A percentile compares a stretch with the other conserved stretches of the same genome.
phyloP scores from a whole-genome alignment of 2,329 filamentous ascomycete genomes.

The Penicillium concentricum region DNA sequence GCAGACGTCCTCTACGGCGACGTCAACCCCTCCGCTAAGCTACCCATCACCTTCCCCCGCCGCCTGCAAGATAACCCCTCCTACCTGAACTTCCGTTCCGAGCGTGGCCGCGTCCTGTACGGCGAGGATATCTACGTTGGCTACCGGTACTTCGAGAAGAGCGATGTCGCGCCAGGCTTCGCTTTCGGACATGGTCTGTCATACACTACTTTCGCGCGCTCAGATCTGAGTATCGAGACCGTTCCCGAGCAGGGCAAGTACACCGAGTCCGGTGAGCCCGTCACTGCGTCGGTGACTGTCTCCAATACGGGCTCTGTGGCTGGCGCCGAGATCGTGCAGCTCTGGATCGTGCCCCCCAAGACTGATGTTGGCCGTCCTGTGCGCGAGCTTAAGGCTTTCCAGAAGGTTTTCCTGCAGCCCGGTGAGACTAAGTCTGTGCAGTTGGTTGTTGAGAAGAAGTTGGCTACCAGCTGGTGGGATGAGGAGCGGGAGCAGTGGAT shows the following conservation, averaged over 20 bases:
- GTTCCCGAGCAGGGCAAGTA: slow-evolving; percentile 36
- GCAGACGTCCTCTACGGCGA: slow-evolving; percentile 75
- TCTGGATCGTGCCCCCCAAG: slow-evolving; percentile 50
- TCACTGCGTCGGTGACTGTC: slow-evolving; percentile 49
- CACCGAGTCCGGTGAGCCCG: slow-evolving; percentile 43
- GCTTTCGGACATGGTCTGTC: slow-evolving; percentile 78
- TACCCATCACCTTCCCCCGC: slow-evolving; percentile 71
- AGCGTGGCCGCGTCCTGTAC: slow-evolving; percentile 71
- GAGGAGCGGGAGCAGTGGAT: slow-evolving; percentile 66
- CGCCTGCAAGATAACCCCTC: slow-evolving; percentile 69
- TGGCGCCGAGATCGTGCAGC: slow-evolving; percentile 57
- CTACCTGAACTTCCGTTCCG: slow-evolving; percentile 70
- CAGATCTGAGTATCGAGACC: slow-evolving; percentile 43
- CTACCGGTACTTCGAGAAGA: slow-evolving; percentile 76
- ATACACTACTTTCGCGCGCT: slow-evolving; percentile 68
- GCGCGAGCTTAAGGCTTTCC: slow-evolving; percentile 66
- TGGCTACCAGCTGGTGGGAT: slow-evolving; percentile 68
- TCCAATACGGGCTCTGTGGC: slow-evolving; percentile 55
- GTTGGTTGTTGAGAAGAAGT: slow-evolving; percentile 61
- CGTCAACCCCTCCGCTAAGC: slow-evolving; percentile 71
- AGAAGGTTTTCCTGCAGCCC: slow-evolving; percentile 61
- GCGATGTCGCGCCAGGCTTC: slow-evolving; percentile 65
- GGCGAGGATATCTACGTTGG: slow-evolving; percentile 79
- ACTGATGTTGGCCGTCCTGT: slow-evolving; percentile 55
- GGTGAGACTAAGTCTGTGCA: slow-evolving; percentile 59